These are phyloP conservation scores for Raddia distichophylla DNA, from an alignment of 176 grass and related monocot genomes.

Conservation along the genomic window DNA sequence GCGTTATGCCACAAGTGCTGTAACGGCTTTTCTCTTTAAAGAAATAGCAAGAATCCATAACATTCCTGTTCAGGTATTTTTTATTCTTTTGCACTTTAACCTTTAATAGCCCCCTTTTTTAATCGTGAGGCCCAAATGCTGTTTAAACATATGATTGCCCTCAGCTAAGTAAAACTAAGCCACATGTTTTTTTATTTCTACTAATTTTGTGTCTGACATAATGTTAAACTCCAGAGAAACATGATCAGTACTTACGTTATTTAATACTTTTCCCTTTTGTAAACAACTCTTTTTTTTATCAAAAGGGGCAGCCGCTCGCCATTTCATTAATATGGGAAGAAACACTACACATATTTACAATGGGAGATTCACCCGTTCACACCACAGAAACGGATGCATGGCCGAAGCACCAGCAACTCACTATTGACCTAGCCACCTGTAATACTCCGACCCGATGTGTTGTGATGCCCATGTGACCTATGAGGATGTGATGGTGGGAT, in stretches of 20 bases:
- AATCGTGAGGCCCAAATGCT: not conserved
- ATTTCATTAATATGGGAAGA: no score
- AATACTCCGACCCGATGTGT: no score
- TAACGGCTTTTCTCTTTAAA: conserved; percentile 96
- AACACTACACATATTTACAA: no score
- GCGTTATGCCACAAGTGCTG: conserved; percentile 89
- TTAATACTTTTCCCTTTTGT: not conserved
- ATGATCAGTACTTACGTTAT: not conserved
- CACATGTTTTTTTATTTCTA: not conserved
- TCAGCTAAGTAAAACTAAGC: not conserved
- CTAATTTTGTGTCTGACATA: not conserved
- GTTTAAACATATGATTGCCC: not conserved
- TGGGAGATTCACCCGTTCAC: no score
- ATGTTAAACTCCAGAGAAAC: not conserved
- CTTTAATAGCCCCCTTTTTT: not conserved
- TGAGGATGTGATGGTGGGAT: no score
- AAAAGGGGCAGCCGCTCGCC: no score
- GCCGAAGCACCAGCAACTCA: no score
- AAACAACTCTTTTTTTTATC: no score
- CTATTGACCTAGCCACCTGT: no score
- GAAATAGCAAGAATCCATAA: conserved; percentile 81
- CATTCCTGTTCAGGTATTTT: conserved; percentile 81
- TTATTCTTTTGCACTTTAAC: conserved; percentile 23
- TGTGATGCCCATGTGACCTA: no score
- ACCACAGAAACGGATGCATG: no score